Base-by-base conservation (phyloP, 805 yeast species). In the Starmerella khaoyaiensis region DNA sequence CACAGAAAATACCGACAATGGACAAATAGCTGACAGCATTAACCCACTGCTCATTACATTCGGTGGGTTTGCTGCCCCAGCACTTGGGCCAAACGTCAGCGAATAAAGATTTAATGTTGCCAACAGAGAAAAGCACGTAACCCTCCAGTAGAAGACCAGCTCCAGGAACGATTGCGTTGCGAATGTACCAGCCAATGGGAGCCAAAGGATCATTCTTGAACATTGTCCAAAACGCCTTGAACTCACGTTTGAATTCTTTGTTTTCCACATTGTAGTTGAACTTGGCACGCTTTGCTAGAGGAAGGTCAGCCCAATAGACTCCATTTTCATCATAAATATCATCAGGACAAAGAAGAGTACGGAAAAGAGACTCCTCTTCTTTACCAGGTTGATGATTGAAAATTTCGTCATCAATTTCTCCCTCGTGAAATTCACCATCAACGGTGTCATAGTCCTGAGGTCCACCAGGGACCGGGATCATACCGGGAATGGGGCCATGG, bases 1-100 rank as follows among this genome's bases (percentile, higher is more conserved):
- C 81, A 38, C 69, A 60, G 44, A 74, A 71, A 17, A 76, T 72
- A 31, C 77, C 76, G 25, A 48, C 37, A 26, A 58, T 52, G 44
- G 57, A 60, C 27, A 59, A 47, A 40, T 59, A 59, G 30, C 45
- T 47, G 26, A 59, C 60, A n/a, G 62, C 52, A 23, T 51, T 48
- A 21, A 48, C 47, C 63, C 63, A 59, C 37, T 53, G 50, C 44
- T 45, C 36, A 48, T 55, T 47, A 50, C 63, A 59, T 18, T 37
- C 56, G 19, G 40, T 44, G n/a, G n/a, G n/a, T 44, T 42, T 39
- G 25, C 40, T 36, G 28, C 31, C 33, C 62, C 62, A 59, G 53
- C 63, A 59, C 43, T 52, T 44, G 31, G 63, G 63, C 61, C 61
- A 58, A 12, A 51, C 60, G 19, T 47, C 52, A 12, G 48, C 28